Conservation (phyloP, 2,329 filamentous ascomycete species). For the Phialophora expanda region DNA sequence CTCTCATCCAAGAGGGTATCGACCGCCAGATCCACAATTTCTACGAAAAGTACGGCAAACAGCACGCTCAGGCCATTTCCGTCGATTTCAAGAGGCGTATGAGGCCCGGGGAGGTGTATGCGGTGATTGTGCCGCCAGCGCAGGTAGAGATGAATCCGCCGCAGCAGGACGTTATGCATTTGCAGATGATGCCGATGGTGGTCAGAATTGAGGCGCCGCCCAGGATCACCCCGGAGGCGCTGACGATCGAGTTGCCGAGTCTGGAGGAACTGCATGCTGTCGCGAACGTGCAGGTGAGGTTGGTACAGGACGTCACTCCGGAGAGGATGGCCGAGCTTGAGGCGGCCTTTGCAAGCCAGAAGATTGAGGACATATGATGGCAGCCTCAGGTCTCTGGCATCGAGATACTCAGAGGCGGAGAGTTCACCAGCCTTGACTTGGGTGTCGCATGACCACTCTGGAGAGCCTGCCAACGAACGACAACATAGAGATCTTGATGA, state of each 20-base stretch:
- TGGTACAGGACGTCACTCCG: slow-evolving; percentile 18
- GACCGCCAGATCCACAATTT: slow-evolving; percentile 46
- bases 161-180: slow-evolving; percentile 17
- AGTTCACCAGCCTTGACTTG: not conserved
- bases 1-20: slow-evolving; percentile 71
- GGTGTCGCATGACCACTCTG: not conserved
- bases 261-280: slow-evolving; percentile 27
- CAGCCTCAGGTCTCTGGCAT: not conserved
- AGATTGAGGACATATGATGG: slow-evolving; percentile 6
- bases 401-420: not conserved
- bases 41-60: slow-evolving; percentile 45
- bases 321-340: slow-evolving; percentile 21
- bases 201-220: slow-evolving; percentile 46
- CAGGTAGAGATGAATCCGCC: slow-evolving; percentile 19
- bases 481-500: not conserved
- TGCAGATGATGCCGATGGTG: slow-evolving; percentile 46
- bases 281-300: slow-evolving; percentile 26
- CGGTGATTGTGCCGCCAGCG: slow-evolving; percentile 56
- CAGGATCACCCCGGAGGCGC: slow-evolving; percentile 48
- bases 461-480: not conserved
- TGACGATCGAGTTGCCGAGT: slow-evolving; percentile 22
- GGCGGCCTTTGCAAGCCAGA: slow-evolving; percentile 4
- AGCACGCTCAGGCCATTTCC: slow-evolving; percentile 60
- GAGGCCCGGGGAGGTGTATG: slow-evolving; percentile 66
- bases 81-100: slow-evolving; percentile 69